Base-by-base conservation (phyloP, 176 grass and related monocot genomes). In the Rhipidocladum racemiflorum region DNA sequence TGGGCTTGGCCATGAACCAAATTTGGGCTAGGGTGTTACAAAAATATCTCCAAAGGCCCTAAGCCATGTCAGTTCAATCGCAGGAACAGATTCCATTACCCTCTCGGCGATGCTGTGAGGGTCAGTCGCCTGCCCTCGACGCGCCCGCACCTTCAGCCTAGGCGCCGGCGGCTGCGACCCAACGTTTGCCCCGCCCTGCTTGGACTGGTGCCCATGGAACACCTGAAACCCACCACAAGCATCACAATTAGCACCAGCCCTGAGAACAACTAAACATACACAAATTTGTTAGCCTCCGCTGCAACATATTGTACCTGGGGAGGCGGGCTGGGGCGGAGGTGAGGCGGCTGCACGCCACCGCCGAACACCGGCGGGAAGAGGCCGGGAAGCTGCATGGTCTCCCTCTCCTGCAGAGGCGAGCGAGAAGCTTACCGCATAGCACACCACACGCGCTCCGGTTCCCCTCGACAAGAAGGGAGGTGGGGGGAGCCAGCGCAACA, bases 31-130 rank as follows among this genome's bases (percentile, higher is more conserved):
- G n/a, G n/a, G n/a, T n/a, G n/a, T n/a, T n/a, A n/a, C n/a, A n/a
- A n/a, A n/a, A 75, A 34, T 18, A 48, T 18, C 17, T 74, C 57
- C 6, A 18, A 53, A 48, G 28, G 23, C 21, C 21, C 42, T 44
- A 28, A 5, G 34, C 18, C 72, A 56, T 28, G 49, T 10, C 39
- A 70, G 9, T 60, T 56, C 11, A 44, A 25, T 46, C 7, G 3
- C 28, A 49, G 27, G 75, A 63, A 71, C 56, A 3, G 25, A 27
- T 77, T 61, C 35, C 5, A 48, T 89, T 91, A 97, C 95, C 83
- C 95, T 85, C 82, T 98, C 92, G 4, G 95, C 95, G 25, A 98
- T 98, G 84, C 95, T 98, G 89, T 98, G 95, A 25, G 95, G 95
- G 34, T 98, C 95, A 1, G 95, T 98, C 12, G 95, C 95, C 66